Evolutionary conservation across 768 basidiomycete species (phyloP), one percentile per base, ranked within the genome.

Genomic region (Pleurotus ostreatus): DNA sequence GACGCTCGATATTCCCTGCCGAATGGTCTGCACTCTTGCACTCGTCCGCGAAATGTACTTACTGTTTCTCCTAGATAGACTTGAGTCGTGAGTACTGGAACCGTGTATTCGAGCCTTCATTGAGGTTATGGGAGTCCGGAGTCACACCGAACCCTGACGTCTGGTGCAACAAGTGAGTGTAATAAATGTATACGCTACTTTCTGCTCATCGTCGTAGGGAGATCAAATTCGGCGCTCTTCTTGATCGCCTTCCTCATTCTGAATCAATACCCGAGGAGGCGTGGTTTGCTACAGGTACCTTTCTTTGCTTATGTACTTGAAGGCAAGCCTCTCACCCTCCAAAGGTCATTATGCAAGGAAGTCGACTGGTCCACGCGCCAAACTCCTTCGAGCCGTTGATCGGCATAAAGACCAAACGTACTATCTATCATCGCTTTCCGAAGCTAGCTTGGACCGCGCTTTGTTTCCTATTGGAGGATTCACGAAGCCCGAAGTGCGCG

Each of bases 141-240:
- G 67, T 78, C 8, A 96, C 92, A 1, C 95, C 95, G 0, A 98
- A 97, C 70, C 94, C 95, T 0, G 95, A 98, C 65, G 85, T 98
- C 1, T 85, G 83, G 79, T 98, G 95, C 66, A 98, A 98, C 72
- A 83, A 74, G 92, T 90, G 49, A 52, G 71, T 58, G 56, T 20
- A 6, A 18, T 38, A 44, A 2, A n/a, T 5, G 30, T 13, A 1
- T 2, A 13, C 52, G 11, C 25, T 26, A 15, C 26, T 25, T 34
- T 41, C 39, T 34, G 11, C 55, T 23, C 55, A 16, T 25, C 11
- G 22, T 15, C 4, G 3, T 58, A 94, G 92, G 66, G 89, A 94
- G 68, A 89, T 96, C 61, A 96, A 97, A 68, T 98, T 96, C 59
- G 92, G 91, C 5, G 89, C 89, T 0, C 74, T 98, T 16, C 70